Percentiles rank a stretch among this genome's conserved stretches.
These are phyloP conservation scores for Thalassiosira sp. DNA, from an alignment of 352 stramenopile species.

Conservation along the genomic window DNA sequence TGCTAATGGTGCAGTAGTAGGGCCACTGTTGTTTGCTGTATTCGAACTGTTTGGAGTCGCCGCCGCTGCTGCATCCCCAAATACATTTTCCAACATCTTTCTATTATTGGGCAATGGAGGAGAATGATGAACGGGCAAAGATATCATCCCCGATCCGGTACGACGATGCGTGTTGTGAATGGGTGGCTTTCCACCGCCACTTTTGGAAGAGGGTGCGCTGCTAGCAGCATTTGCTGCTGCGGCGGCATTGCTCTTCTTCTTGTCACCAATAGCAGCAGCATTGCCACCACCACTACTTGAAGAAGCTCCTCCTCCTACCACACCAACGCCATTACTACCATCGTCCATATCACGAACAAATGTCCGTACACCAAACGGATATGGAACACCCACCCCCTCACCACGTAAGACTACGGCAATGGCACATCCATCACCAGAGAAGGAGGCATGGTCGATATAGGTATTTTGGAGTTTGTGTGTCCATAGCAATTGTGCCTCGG, in stretches of 20 bases:
- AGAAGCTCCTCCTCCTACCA: neutral
- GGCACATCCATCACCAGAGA: slow-evolving; percentile 76
- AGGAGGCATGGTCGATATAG: slow-evolving; percentile 41
- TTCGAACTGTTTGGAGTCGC: neutral
- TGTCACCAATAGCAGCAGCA: neutral
- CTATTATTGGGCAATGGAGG: slow-evolving; percentile 26
- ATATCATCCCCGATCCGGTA: slow-evolving; percentile 19
- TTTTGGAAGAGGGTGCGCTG: too few species aligned
- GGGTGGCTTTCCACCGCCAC: slow-evolving; percentile 26
- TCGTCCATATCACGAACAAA: slow-evolving; percentile 75
- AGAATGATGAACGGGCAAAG: slow-evolving; percentile 8
- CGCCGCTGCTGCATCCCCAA: neutral
- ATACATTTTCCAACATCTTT: slow-evolving; percentile 38
- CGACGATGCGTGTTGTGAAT: slow-evolving; percentile 26
- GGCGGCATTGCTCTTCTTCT: neutral
- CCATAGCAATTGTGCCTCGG: slow-evolving; percentile 48
- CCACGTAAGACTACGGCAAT: slow-evolving; percentile 64
- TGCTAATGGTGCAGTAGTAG: neutral
- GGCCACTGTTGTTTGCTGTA: too few species aligned
- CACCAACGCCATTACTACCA: slow-evolving; percentile 20
- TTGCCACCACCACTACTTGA: slow-evolving; percentile 1
- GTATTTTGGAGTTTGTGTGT: slow-evolving; percentile 34
- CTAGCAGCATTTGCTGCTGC: neutral
- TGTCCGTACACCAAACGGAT: slow-evolving; percentile 65
- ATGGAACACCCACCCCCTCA: slow-evolving; percentile 52